Evolutionary conservation across 805 yeast species (phyloP).

Genomic region (Candida palmyrensis): DNA sequence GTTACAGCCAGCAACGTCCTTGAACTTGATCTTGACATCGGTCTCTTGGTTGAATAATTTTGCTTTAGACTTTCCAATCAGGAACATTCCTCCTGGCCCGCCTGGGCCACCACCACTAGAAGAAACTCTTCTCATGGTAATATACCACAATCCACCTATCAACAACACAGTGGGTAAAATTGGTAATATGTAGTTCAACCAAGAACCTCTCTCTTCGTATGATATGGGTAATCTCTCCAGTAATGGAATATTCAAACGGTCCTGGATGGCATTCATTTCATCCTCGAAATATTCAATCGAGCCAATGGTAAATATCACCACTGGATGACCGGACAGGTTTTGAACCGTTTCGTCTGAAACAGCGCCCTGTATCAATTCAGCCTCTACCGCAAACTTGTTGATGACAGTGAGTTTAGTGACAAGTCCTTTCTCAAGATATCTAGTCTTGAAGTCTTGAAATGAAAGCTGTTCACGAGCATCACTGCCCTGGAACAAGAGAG

Average conservation of each 20-base stretch:
- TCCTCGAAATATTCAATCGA: constrained; percentile 83
- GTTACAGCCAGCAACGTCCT: constrained; percentile 92
- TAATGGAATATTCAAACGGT: constrained; percentile 59
- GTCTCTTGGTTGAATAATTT: constrained; percentile 79
- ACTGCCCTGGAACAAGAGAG: constrained; percentile 4
- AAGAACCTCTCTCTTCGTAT: constrained; percentile 64
- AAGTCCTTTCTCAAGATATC: constrained; percentile 69
- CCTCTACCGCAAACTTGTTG: constrained; percentile 68
- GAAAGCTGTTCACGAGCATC: constrained; percentile 33
- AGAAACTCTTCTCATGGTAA: constrained; percentile 50
- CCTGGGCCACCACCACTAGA: constrained; percentile 30
- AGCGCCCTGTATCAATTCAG: constrained; percentile 49
- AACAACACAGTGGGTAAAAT: constrained; percentile 77
- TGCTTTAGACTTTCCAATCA: constrained; percentile 74
- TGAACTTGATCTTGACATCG: constrained; percentile 75
- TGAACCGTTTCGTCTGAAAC: constrained; percentile 38
- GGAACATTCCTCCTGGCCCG: constrained; percentile 59
- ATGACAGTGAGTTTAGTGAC: constrained; percentile 72
- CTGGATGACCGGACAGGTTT: constrained; percentile 30
- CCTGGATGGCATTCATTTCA: constrained; percentile 70
- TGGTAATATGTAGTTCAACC: constrained; percentile 59
- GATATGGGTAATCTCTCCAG: constrained; percentile 73
- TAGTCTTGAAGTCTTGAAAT: constrained; percentile 82
- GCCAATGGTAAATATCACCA: constrained; percentile 78
- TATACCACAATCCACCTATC: constrained; percentile 73